phyloP scores from a whole-genome alignment of 1,139 yeast species.

The Suhomyces anneliseae region DNA sequence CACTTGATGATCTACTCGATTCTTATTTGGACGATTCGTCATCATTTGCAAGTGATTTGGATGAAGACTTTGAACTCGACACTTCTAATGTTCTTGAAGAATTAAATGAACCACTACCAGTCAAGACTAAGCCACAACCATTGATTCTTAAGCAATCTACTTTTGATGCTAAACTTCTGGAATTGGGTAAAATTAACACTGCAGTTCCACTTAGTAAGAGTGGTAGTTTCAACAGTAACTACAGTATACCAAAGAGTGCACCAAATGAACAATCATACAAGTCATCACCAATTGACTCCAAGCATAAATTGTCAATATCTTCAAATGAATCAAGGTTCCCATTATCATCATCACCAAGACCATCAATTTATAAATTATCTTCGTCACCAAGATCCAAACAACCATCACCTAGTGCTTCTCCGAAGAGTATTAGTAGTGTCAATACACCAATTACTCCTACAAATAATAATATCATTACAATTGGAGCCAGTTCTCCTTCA shows the following conservation, averaged over 20 bases:
- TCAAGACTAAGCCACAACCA: constrained; percentile 6
- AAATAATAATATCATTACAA: constrained; percentile 24
- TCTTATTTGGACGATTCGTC: constrained; percentile 47
- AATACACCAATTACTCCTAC: constrained; percentile 23
- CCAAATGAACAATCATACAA: background rate
- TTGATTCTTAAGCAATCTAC: constrained; percentile 6
- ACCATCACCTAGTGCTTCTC: constrained; percentile 5
- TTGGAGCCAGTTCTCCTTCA: constrained; percentile 41
- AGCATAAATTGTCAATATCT: background rate
- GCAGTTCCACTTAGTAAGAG: background rate
- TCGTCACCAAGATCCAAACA: background rate
- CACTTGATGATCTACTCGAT: constrained; percentile 46
- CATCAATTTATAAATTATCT: background rate
- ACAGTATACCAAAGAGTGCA: background rate
- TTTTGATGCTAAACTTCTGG: constrained; percentile 1
- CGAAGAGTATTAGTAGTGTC: constrained; percentile 9
- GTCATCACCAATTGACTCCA: background rate
- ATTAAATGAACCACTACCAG: background rate
- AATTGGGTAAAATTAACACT: constrained; percentile 1
- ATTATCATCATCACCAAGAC: constrained; percentile 1
- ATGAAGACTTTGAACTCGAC: constrained; percentile 15
- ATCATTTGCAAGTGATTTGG: constrained; percentile 30
- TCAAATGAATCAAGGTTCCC: background rate
- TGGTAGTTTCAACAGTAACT: constrained; percentile 1
- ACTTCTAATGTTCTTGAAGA: constrained; percentile 7